These are phyloP conservation scores for Stemphylium lycopersici DNA, from an alignment of 2,329 filamentous ascomycete genomes.

Conservation along the genomic window DNA sequence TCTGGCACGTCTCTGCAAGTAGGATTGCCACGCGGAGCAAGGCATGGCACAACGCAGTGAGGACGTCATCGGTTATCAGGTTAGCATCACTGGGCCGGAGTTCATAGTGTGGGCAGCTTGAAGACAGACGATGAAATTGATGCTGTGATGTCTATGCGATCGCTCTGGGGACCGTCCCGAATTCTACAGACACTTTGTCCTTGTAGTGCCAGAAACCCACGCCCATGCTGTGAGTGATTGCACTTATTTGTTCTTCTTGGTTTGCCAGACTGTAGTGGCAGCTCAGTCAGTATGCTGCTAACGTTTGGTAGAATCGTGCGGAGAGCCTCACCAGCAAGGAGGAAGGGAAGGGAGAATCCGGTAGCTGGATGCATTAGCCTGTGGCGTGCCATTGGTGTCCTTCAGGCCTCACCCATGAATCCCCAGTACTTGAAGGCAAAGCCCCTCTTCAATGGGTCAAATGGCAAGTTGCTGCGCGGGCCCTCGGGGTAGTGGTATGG, in stretches of 20 bases:
- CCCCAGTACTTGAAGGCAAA: conserved; percentile 84
- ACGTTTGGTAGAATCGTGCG: not conserved
- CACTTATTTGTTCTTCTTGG: conserved; percentile 63
- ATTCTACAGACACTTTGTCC: conserved; percentile 40
- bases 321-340: conserved; percentile 64
- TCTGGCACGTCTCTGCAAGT: not conserved
- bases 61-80: not conserved
- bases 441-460: conserved; percentile 90
- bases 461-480: conserved; percentile 91
- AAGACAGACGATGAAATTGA: conserved; percentile 45
- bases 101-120: conserved; percentile 6
- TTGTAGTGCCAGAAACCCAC: conserved; percentile 24
- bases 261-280: conserved; percentile 65
- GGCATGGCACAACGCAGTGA: not conserved
- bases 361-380: conserved; percentile 57
- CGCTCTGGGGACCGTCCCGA: conserved; percentile 34
- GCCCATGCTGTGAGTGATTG: conserved; percentile 14
- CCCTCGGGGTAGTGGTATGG: conserved; percentile 99
- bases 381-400: conserved; percentile 5
- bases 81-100: not conserved
- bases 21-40: too few relatives aligned
- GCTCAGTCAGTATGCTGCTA: conserved; percentile 25
- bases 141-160: conserved; percentile 43
- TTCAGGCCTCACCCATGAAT: conserved; percentile 68
- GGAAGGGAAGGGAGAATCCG: conserved; percentile 66